A percentile compares a stretch with the other conserved stretches of the same genome.
Conservation (phyloP, 2,329 filamentous ascomycete genomes). For the Sporothrix euskadiensis region DNA sequence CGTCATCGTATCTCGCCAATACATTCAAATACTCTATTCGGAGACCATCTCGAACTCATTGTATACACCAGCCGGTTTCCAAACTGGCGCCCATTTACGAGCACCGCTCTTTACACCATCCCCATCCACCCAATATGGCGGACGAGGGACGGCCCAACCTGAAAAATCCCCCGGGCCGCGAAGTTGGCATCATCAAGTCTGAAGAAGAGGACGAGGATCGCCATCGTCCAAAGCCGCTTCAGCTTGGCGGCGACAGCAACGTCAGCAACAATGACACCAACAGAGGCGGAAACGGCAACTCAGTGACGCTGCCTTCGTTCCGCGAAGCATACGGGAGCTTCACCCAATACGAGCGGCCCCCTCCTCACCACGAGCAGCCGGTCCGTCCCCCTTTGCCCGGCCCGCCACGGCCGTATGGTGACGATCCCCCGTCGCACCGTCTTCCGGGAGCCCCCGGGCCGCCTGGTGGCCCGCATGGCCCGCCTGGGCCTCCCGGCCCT, state of each 20-base stretch:
- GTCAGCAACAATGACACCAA: not conserved
- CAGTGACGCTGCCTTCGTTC: constrained; percentile 32
- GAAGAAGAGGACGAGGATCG: constrained; percentile 31
- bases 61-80: not conserved
- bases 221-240: constrained; percentile 27
- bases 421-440: constrained; percentile 40
- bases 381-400: constrained; percentile 27
- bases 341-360: constrained; percentile 21
- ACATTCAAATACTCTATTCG: not conserved
- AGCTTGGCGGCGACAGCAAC: not conserved
- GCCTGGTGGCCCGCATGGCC: constrained; percentile 50
- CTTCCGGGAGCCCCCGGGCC: constrained; percentile 50
- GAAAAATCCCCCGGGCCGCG: constrained; percentile 30
- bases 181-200: constrained; percentile 20
- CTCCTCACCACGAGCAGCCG: constrained; percentile 20
- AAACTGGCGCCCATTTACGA: constrained; percentile 33
- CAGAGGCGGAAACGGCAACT: constrained; percentile 18
- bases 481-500: constrained; percentile 45
- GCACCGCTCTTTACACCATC: constrained; percentile 12
- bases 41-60: not conserved
- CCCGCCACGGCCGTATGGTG: constrained; percentile 37
- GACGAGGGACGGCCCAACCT: constrained; percentile 31
- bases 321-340: constrained; percentile 31
- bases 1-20: not conserved
- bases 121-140: constrained; percentile 31